A percentile compares a stretch with the other conserved stretches of the same genome.
Evolutionary conservation across 495 filamentous ascomycete genomes (phyloP).

Genomic region (Hamigera avellanea): DNA sequence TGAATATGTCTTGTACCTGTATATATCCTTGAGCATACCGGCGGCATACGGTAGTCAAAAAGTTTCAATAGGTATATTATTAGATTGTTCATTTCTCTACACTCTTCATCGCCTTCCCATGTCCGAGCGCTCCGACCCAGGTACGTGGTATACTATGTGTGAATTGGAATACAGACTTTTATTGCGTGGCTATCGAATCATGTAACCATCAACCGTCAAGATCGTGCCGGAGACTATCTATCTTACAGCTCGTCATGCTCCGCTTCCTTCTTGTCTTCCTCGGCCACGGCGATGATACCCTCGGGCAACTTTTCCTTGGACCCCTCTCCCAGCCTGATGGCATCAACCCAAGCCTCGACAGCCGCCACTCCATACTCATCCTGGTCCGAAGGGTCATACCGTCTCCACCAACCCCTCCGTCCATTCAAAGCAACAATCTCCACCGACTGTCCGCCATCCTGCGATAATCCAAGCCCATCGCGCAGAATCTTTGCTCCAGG

Average conservation of each 20-base stretch:
- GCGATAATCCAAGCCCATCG: conserved; percentile 46
- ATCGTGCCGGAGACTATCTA: neutral
- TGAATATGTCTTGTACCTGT: no score
- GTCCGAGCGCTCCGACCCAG: no score
- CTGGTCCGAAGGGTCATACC: conserved; percentile 42
- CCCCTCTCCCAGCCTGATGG: conserved; percentile 74
- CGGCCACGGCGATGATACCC: conserved; percentile 41
- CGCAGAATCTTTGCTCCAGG: conserved; percentile 42
- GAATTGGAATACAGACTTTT: no score
- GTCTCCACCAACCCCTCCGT: conserved; percentile 75
- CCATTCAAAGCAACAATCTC: conserved; percentile 77
- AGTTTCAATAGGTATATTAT: neutral
- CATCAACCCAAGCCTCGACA: conserved; percentile 80
- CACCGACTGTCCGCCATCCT: conserved; percentile 24
- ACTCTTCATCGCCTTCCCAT: no score
- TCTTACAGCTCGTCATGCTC: conserved; percentile 27
- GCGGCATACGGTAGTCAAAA: neutral
- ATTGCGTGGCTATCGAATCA: no score
- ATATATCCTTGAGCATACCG: no score
- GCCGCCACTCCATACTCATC: conserved; percentile 42
- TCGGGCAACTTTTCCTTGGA: conserved; percentile 72
- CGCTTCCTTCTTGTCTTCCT: conserved; percentile 29
- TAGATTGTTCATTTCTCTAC: no score
- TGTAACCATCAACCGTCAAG: no score
- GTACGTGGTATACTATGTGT: no score